Percentiles rank a stretch among this genome's conserved stretches.
These are phyloP conservation scores for Tetracentron sinense DNA, from an alignment of 164 flowering plant genomes.

Conservation along the genomic window DNA sequence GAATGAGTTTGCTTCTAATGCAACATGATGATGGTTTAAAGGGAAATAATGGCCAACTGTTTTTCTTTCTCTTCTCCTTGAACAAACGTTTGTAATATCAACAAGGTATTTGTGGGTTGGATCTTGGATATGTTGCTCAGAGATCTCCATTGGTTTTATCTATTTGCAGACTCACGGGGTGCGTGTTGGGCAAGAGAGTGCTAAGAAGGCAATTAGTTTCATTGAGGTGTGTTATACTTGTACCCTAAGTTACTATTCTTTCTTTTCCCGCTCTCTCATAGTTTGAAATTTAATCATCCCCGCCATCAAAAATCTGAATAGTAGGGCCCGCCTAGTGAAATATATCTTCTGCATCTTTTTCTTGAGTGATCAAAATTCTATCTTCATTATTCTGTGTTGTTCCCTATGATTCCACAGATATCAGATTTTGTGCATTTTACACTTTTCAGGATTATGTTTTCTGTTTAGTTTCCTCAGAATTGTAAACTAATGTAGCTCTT, in stretches of 20 bases:
- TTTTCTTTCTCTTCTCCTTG: not conserved
- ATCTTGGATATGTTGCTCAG: not conserved
- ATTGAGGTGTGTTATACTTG: constrained; percentile 57
- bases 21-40: not conserved
- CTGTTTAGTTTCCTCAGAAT: no score
- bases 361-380: no score
- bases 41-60: not conserved
- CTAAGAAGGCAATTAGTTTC: constrained; percentile 81
- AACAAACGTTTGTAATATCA: not conserved
- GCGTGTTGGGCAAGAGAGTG: constrained; percentile 67
- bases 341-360: no score
- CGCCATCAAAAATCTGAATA: no score
- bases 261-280: not conserved
- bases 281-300: no score
- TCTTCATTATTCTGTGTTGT: not conserved
- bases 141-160: constrained; percentile 6
- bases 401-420: not conserved
- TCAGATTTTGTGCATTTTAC: not conserved
- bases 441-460: not conserved
- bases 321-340: no score
- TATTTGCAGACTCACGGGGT: constrained; percentile 79
- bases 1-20: constrained; percentile 6
- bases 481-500: not conserved
- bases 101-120: not conserved
- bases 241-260: not conserved